Evolutionary conservation across 306 rosid species (phyloP).

Genomic region (Quercus dentata): DNA sequence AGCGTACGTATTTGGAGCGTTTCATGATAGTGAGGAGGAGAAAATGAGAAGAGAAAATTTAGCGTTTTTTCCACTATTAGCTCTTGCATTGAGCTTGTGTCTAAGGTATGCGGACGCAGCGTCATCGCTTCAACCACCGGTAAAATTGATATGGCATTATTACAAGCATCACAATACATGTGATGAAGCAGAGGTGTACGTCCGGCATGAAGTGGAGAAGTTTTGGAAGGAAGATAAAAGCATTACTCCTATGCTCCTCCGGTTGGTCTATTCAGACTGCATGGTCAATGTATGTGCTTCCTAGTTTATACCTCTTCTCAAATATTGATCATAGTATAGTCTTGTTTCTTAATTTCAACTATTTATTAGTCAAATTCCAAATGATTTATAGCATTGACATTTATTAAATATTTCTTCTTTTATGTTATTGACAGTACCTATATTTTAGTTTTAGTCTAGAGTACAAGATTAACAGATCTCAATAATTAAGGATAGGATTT

Average conservation of each 20-base stretch:
- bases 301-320: not conserved
- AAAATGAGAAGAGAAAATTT: conserved; percentile 29
- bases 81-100: conserved; percentile 28
- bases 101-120: conserved; percentile 24
- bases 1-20: not conserved
- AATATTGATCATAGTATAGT: not conserved
- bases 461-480: too few relatives aligned
- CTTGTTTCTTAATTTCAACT: too few relatives aligned
- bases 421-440: too few relatives aligned
- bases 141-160: conserved; percentile 57
- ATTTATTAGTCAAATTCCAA: too few relatives aligned
- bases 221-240: conserved; percentile 38
- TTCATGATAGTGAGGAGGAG: conserved; percentile 4
- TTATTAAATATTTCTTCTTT: too few relatives aligned
- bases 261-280: conserved; percentile 69
- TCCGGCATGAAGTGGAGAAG: conserved; percentile 47
- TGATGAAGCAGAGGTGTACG: conserved; percentile 43
- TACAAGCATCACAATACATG: conserved; percentile 47
- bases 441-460: too few relatives aligned
- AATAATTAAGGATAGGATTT: too few relatives aligned
- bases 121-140: conserved; percentile 4
- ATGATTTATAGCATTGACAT: too few relatives aligned
- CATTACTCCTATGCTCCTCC: conserved; percentile 64
- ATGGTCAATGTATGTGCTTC: conserved; percentile 49
- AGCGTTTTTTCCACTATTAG: conserved; percentile 23